A percentile compares a stretch with the other conserved stretches of the same genome.
These are phyloP conservation scores for Pseudogymnoascus sp. DNA, from an alignment of 2,329 filamentous ascomycete genomes.

Conservation along the genomic window DNA sequence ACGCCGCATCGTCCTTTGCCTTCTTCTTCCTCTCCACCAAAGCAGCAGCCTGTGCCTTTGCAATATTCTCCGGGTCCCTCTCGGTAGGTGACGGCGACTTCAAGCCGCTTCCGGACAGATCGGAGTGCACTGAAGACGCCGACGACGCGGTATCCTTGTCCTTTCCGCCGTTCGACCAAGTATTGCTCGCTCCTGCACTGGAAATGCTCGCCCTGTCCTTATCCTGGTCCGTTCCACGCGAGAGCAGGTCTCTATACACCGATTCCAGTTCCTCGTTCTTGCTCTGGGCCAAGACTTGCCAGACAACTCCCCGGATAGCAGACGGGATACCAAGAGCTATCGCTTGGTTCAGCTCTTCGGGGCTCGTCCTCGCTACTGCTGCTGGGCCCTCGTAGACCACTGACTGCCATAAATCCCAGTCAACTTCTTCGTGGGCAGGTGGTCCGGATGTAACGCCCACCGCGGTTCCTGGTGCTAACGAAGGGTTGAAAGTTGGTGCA, in stretches of 20 bases:
- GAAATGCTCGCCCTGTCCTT: constrained; percentile 47
- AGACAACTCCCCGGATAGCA: constrained; percentile 94
- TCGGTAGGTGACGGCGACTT: constrained; percentile 53
- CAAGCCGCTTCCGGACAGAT: constrained; percentile 55
- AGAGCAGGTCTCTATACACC: constrained; percentile 76
- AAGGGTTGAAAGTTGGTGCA: constrained; percentile 58
- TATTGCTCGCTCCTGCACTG: constrained; percentile 39
- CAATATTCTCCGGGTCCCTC: constrained; percentile 53
- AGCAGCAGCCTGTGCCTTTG: constrained; percentile 57
- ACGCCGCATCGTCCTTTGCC: constrained; percentile 66
- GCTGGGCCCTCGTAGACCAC: constrained; percentile 91
- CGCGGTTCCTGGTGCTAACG: constrained; percentile 75
- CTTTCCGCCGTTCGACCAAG: constrained; percentile 48
- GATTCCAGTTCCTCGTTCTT: constrained; percentile 85
- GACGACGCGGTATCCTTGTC: constrained; percentile 71
- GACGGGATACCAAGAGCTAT: constrained; percentile 91
- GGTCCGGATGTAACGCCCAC: constrained; percentile 72
- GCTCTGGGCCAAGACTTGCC: constrained; percentile 94
- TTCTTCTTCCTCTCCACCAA: constrained; percentile 67
- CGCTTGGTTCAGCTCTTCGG: constrained; percentile 81
- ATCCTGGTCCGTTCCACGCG: constrained; percentile 74
- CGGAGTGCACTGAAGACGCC: constrained; percentile 77
- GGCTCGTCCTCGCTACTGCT: constrained; percentile 77
- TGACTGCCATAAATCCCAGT: constrained; percentile 97
- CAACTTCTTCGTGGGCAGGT: constrained; percentile 69